phyloP scores from a whole-genome alignment of 176 grass and related monocot genomes.

The Leersia perrieri region DNA sequence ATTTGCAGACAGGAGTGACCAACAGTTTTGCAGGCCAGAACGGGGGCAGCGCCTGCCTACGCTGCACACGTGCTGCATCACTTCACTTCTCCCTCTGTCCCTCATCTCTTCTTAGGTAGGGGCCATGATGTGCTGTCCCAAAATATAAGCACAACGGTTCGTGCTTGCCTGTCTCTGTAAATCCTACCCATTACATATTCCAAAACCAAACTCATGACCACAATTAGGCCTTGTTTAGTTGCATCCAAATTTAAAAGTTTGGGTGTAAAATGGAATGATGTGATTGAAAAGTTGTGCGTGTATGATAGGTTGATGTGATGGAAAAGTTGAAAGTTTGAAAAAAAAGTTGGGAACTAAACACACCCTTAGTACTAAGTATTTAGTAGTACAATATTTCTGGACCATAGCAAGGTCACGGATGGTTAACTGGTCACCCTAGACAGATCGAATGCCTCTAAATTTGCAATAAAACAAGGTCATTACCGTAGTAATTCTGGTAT shows the following conservation, averaged over 20 bases:
- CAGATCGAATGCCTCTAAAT: neutral
- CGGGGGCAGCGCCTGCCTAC: slow-evolving; percentile 41
- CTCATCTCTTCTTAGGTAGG: neutral
- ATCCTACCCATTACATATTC: neutral
- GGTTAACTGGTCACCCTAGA: neutral
- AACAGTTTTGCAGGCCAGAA: slow-evolving; percentile 33
- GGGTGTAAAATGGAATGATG: too few species aligned
- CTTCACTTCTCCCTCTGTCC: too few species aligned
- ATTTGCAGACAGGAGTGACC: neutral
- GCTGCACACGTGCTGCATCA: slow-evolving; percentile 62
- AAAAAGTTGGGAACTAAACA: too few species aligned
- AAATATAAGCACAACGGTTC: neutral
- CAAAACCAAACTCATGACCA: neutral
- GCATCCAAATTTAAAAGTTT: too few species aligned
- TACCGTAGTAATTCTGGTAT: neutral
- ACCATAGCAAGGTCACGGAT: neutral
- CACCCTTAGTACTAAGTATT: neutral
- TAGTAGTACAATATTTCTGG: neutral
- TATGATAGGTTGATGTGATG: too few species aligned
- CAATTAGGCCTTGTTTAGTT: too few species aligned
- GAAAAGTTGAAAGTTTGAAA: too few species aligned
- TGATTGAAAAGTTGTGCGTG: too few species aligned
- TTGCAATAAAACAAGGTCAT: neutral
- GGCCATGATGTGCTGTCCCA: neutral
- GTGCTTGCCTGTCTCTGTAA: neutral